These are phyloP conservation scores for Metarhizium brunneum DNA, from an alignment of 2,329 filamentous ascomycete species.

Conservation along the genomic window DNA sequence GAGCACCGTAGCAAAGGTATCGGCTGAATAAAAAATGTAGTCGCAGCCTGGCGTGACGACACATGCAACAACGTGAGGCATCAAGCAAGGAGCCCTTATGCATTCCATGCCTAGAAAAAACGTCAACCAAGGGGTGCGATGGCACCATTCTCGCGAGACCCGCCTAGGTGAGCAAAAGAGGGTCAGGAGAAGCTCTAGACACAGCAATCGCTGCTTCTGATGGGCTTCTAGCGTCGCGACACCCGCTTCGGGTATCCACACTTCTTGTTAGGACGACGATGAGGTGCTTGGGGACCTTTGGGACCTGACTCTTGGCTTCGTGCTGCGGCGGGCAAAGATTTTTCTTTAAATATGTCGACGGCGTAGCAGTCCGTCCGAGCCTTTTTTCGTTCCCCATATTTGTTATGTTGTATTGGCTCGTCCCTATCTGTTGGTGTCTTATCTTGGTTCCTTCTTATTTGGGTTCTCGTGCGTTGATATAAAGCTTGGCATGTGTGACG, in stretches of 20 bases:
- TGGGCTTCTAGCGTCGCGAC: conserved; percentile 1
- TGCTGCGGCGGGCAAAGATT: not conserved
- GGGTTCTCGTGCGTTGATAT: too few species aligned
- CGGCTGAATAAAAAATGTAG: too few species aligned
- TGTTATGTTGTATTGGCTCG: too few species aligned
- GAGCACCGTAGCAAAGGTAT: too few species aligned
- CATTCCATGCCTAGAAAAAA: not conserved
- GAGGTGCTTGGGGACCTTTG: not conserved
- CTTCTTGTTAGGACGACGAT: not conserved
- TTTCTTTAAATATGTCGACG: not conserved
- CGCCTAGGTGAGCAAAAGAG: conserved; percentile 1
- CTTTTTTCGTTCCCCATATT: not conserved
- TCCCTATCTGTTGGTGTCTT: too few species aligned
- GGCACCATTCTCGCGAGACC: conserved; percentile 11
- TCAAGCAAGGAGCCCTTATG: not conserved
- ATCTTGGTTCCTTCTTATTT: too few species aligned
- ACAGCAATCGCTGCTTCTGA: not conserved
- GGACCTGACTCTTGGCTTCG: not conserved
- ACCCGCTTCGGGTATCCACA: not conserved
- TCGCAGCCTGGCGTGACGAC: too few species aligned
- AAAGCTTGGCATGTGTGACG: not conserved
- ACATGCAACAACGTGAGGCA: too few species aligned
- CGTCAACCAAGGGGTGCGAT: conserved; percentile 11
- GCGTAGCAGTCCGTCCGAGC: not conserved
- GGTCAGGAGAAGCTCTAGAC: not conserved